Evolutionary conservation across 176 grass and related monocot species (phyloP), one percentile per base, ranked within the genome.

Genomic region (Cymbopogon citratus): DNA sequence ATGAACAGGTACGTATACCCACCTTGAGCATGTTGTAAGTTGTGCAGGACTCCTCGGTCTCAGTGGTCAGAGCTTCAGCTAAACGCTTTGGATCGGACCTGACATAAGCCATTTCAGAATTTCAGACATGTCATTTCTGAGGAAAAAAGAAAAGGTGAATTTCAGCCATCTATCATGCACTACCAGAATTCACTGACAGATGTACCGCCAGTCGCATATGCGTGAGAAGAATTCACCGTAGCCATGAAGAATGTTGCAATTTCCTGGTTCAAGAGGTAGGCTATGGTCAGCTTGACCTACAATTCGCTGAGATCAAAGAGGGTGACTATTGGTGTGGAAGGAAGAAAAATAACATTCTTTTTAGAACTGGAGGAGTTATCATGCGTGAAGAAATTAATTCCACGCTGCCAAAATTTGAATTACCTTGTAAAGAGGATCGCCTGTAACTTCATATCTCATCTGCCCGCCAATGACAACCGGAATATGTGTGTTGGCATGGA

Each of bases 1-100:
- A 69, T 35, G 24, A 54, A 23, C 71, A 75, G n/a, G 19, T 72
- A 60, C 7, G 19, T 67, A 60, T 3, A 24, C n/a, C 9, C 83
- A 99, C 96, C 92, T 99, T 99, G 21, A 99, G 92, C 92, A 95
- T 99, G 57, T 99, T 99, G 91, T 95, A 93, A 3, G 96, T 95
- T 7, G 96, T 95, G 44, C 96, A 99, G 0, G 92, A 99, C 59
- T 99, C 96, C 77, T 99, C 92, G 10, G 69, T 95, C 80, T 99
- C 92, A 29, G 91, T 95, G 73, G 75, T 88, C 19, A 99, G 83
- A 35, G 74, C 67, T 12, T 88, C 80, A 2, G 89, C 91, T 70
- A 99, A 78, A 63, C 89, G 92, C 59, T 95, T 99, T 25, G 96
- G 90, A 63, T 99, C 24, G 5, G 11, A 87, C 96, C 96, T 99